Base-by-base conservation (phyloP, 331 rosid genomes). In the Rhamnella rubrinervis region DNA sequence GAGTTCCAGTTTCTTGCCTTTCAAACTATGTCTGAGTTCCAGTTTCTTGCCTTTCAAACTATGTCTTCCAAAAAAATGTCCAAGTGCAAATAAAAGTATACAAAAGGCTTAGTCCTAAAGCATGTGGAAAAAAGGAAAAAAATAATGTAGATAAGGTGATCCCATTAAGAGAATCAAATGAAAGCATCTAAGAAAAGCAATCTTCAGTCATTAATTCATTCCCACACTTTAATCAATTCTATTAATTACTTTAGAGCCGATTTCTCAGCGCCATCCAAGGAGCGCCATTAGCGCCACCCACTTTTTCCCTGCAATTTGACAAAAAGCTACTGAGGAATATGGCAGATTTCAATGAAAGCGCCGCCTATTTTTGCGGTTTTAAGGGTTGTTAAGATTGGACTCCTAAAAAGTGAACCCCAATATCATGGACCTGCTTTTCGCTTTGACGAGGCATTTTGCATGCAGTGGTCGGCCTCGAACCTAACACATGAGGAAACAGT, bases 211-310 rank as follows among this genome's bases (percentile, higher is more conserved):
- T 71, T 35, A 61, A n/a, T 70, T 59, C 58, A 28, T 61, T 61
- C 37, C 55, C 25, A 61, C 26, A 35, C 19, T 31, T 31, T 26
- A 31, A 60, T 46, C 60, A 19, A 21, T 61, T 21, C 44, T 3
- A 28, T 55, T 28, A 66, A 50, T 28, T 63, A 50, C 49, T 79
- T 67, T 65, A 79, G 87, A 80, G 88, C 91, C 89, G 75, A 72
- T 80, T 77, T 70, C 76, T 74, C 80, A 63, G 81, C 88, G 82
- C 72, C 70, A 88, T 80, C 60, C 55, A 67, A 71, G 95, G 91
- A 78, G 80, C 93, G 80, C 83, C 86, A 83, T 81, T 85, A 44
- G 67, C 95, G 96, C 88, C 89, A n/a, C 71, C 59, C 58, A 76
- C 82, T 23, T 74, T 80, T 80, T 69, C 78, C 20, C 47, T 19